A percentile compares a stretch with the other conserved stretches of the same genome.
Evolutionary conservation across 306 rosid species (phyloP).

Genomic region (Inga laurina): DNA sequence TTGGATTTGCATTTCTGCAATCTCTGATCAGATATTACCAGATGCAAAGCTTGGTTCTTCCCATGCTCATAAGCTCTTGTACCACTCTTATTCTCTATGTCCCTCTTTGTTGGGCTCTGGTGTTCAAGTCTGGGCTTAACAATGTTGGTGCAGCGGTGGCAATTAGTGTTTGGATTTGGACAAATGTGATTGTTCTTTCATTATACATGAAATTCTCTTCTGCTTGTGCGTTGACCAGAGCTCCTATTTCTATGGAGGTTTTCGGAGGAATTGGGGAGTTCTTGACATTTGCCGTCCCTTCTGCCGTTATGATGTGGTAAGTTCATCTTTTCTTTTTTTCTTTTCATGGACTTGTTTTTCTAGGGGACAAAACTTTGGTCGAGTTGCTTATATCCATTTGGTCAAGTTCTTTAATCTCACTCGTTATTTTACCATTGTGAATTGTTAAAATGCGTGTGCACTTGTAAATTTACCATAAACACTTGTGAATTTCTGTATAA

Average conservation of each 20-base stretch:
- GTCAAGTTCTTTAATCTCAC: too few relatives aligned
- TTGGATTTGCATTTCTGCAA: constrained; percentile 66
- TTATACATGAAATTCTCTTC: constrained; percentile 60
- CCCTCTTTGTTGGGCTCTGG: constrained; percentile 72
- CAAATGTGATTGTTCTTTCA: constrained; percentile 56
- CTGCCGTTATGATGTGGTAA: constrained; percentile 81
- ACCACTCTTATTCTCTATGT: constrained; percentile 47
- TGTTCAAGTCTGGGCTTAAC: constrained; percentile 51
- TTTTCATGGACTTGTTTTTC: neutral
- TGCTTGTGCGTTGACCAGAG: constrained; percentile 51
- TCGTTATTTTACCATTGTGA: too few relatives aligned
- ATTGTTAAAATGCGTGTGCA: too few relatives aligned
- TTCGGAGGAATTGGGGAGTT: constrained; percentile 60
- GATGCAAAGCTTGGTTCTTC: constrained; percentile 64
- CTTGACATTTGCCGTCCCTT: constrained; percentile 68
- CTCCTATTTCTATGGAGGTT: constrained; percentile 54
- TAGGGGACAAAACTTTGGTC: neutral
- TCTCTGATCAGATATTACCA: constrained; percentile 67
- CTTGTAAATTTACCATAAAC: too few relatives aligned
- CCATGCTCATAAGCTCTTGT: constrained; percentile 58
- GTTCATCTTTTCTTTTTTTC: neutral
- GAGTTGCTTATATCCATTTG: too few relatives aligned
- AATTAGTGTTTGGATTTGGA: constrained; percentile 66
- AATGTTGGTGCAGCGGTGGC: constrained; percentile 80
- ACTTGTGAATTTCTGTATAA: too few relatives aligned